These are phyloP conservation scores for Taphrina deformans DNA, from an alignment of 1,139 yeast genomes.

Conservation along the genomic window DNA sequence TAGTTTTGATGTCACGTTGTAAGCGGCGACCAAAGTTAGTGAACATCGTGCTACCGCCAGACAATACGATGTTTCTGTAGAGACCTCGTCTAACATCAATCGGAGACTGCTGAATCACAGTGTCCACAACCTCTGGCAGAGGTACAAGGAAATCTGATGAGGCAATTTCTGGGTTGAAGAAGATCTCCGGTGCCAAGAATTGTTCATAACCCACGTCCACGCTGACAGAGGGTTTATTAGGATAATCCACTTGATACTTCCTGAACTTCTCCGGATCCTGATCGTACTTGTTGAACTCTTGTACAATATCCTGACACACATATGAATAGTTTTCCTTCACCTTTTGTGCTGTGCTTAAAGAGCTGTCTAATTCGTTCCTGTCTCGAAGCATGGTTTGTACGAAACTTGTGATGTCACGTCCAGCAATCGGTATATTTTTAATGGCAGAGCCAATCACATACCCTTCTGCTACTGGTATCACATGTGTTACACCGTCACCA, in stretches of 20 bases:
- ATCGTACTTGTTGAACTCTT: constrained; percentile 92
- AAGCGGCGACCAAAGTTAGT: constrained; percentile 96
- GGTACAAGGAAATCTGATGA: constrained; percentile 95
- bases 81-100: constrained; percentile 97
- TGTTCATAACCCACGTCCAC: constrained; percentile 98
- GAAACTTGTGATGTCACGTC: constrained; percentile 92
- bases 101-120: constrained; percentile 91
- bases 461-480: constrained; percentile 98
- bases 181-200: constrained; percentile 96
- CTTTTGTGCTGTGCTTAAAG: constrained; percentile 91
- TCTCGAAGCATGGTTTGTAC: constrained; percentile 92
- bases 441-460: constrained; percentile 97
- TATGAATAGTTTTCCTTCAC: constrained; percentile 95
- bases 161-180: constrained; percentile 96
- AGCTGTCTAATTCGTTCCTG: constrained; percentile 92
- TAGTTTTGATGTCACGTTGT: constrained; percentile 85
- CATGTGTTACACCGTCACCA: constrained; percentile 98
- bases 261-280: constrained; percentile 93
- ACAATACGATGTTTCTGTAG: constrained; percentile 75
- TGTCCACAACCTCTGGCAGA: constrained; percentile 89
- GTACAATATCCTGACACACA: constrained; percentile 95
- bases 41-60: constrained; percentile 98
- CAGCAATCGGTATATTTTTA: constrained; percentile 96
- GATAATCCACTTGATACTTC: constrained; percentile 84
- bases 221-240: constrained; percentile 55